Base-by-base conservation (phyloP, 768 basidiomycete genomes). In the Rhodotorula taiwanensis region DNA sequence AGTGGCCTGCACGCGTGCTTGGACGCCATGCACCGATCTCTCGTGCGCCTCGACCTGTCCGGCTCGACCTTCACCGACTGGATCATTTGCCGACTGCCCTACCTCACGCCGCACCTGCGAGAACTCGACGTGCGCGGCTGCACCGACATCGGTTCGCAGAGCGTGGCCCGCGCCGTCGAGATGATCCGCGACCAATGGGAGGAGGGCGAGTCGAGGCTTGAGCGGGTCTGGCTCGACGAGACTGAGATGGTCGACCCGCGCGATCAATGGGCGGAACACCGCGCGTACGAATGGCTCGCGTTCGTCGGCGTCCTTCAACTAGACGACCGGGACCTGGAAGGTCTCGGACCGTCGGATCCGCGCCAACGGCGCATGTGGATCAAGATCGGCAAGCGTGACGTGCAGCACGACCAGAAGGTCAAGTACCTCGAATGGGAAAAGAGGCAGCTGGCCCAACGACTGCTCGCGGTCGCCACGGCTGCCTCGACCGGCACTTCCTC, bases 131-230 rank as follows among this genome's bases (percentile, higher is more conserved):
- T 69, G 5, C 60, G 59, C 20, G 0, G 0, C 3, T 64, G 58
- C 34, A 9, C 16, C 20, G 44, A 58, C 5, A 48, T 64, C 23
- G 25, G 55, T 5, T 50, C 42, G 18, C 62, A 64, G 23, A 55
- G 59, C 33, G 59, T 64, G 42, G 67, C 67, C 18, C 58, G 67
- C 14, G 31, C 53, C 33, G 67, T 64, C 60, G 62, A 69, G 52
- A 56, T 58, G 28, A 41, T 64, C 23, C 55, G 59, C 0, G 8
- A 21, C 10, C 28, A 30, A 13, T 20, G 33, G 31, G 61, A 60
- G 34, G 58, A 59, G 36, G 62, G 62, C 33, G 23, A 28, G 21
- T 48, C 20, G 9, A 36, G 50, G 30, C 8, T 69, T 52, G 42
- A 50, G 34, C 8, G 31, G 1, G 62, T 68, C 20, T 45, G 10